phyloP scores from a whole-genome alignment of 2,329 filamentous ascomycete species.

The Pseudogymnoascus sp. region DNA sequence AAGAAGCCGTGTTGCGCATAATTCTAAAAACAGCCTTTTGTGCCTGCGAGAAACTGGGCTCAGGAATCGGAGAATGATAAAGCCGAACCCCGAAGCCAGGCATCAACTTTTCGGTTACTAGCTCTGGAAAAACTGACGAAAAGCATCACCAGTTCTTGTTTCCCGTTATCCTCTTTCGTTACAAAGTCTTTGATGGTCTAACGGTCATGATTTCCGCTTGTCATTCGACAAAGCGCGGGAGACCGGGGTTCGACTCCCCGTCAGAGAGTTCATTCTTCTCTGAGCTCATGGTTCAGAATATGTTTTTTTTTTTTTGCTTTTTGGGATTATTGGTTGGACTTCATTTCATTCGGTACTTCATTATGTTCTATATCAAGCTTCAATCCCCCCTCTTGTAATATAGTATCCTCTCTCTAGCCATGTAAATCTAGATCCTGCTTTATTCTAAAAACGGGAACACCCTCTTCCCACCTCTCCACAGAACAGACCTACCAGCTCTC shows the following conservation, averaged over 20 bases:
- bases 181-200: slow-evolving; percentile 20
- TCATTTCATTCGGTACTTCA: neutral
- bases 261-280: slow-evolving; percentile 18
- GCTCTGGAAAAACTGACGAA: neutral
- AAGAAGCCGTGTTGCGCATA: neutral
- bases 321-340: neutral
- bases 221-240: slow-evolving; percentile 19
- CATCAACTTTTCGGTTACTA: neutral
- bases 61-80: neutral
- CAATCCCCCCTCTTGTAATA: neutral
- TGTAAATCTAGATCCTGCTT: neutral
- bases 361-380: neutral
- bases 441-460: neutral
- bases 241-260: slow-evolving; percentile 25
- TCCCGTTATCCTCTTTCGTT: neutral
- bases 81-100: neutral
- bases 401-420: neutral
- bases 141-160: neutral
- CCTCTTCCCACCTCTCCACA: neutral
- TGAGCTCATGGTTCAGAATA: slow-evolving; percentile 6
- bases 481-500: neutral
- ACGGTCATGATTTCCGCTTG: slow-evolving; percentile 27
- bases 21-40: neutral
- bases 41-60: neutral
- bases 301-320: neutral